Conservation (phyloP, 2,329 filamentous ascomycete genomes). For the Diplodia seriata region DNA sequence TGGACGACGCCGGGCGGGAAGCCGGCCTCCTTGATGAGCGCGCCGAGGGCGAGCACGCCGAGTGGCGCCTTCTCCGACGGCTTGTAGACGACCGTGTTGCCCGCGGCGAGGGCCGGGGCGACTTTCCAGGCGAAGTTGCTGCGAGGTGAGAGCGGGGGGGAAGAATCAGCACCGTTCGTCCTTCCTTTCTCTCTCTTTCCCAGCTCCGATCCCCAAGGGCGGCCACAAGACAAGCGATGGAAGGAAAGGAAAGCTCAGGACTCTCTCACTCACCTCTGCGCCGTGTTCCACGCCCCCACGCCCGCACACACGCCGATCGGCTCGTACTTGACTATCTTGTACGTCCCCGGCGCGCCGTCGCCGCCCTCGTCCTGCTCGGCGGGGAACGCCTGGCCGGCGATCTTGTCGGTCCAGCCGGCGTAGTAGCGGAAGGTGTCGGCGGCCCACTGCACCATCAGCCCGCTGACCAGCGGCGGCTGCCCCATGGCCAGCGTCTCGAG, state of each 20-base stretch:
- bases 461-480: conserved; percentile 34
- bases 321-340: conserved; percentile 42
- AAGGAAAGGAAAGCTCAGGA: too few species aligned
- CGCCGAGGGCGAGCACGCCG: conserved; percentile 39
- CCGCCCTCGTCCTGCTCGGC: conserved; percentile 35
- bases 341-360: conserved; percentile 30
- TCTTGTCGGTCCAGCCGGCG: conserved; percentile 46
- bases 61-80: conserved; percentile 42
- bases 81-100: conserved; percentile 44
- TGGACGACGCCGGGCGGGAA: conserved; percentile 53
- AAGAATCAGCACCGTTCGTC: neutral
- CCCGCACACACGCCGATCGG: conserved; percentile 43
- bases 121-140: conserved; percentile 40
- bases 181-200: neutral
- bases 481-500: conserved; percentile 38
- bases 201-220: neutral
- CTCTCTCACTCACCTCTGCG: neutral
- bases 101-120: conserved; percentile 43
- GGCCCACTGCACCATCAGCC: conserved; percentile 4
- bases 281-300: conserved; percentile 42
- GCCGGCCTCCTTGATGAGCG: conserved; percentile 45
- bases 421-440: conserved; percentile 23
- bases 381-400: conserved; percentile 43
- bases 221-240: neutral
- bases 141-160: too few species aligned